Evolutionary conservation across 495 filamentous ascomycete species (phyloP).

Genomic region (Tricharina praecox): DNA sequence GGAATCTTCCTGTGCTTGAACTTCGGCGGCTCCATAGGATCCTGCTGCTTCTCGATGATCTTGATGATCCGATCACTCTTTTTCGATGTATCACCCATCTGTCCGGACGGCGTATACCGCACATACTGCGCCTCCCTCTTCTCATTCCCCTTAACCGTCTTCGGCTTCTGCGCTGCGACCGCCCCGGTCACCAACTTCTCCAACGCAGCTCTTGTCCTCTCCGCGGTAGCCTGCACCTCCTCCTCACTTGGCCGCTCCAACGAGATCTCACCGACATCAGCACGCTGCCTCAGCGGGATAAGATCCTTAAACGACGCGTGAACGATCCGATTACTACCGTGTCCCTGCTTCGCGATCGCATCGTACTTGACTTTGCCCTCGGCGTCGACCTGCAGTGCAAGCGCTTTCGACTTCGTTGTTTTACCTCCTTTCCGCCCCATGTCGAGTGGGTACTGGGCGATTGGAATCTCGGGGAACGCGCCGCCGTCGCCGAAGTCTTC

Average conservation of each 20-base stretch:
- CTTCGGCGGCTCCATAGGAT: conserved; percentile 96
- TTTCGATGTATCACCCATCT: conserved; percentile 80
- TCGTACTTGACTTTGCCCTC: conserved; percentile 93
- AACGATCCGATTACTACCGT: conserved; percentile 64
- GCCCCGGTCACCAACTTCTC: conserved; percentile 67
- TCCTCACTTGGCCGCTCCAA: conserved; percentile 74
- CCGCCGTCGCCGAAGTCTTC: conserved; percentile 96
- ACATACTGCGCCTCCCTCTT: conserved; percentile 82
- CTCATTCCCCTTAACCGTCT: conserved; percentile 66
- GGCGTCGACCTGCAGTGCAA: conserved; percentile 76
- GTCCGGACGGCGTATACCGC: conserved; percentile 83
- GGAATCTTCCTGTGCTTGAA: conserved; percentile 99
- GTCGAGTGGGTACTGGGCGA: conserved; percentile 88
- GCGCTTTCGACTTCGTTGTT: conserved; percentile 60
- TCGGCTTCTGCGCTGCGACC: conserved; percentile 82
- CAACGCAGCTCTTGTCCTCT: conserved; percentile 75
- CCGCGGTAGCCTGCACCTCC: conserved; percentile 61
- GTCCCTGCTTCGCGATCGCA: conserved; percentile 82
- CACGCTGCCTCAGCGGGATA: conserved; percentile 83
- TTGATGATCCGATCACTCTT: conserved; percentile 97
- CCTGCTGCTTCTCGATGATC: conserved; percentile 83
- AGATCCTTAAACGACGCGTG: conserved; percentile 94
- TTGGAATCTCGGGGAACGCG: conserved; percentile 83
- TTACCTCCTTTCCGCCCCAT: conserved; percentile 64
- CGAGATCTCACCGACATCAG: conserved; percentile 85